Evolutionary conservation across 2,329 filamentous ascomycete species (phyloP).

Genomic region (Cercospora citrullina): DNA sequence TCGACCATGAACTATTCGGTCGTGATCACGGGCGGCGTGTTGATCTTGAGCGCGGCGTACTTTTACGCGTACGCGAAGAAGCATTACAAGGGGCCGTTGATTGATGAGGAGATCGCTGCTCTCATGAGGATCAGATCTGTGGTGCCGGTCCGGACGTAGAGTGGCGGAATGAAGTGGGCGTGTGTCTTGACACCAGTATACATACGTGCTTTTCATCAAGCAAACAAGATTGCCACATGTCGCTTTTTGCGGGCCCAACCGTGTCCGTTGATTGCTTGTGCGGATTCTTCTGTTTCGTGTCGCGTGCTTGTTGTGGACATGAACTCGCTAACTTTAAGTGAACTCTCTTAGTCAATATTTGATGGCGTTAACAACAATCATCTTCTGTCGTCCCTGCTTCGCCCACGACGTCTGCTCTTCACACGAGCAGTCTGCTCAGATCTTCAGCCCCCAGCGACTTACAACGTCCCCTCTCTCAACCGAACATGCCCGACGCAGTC

Average conservation of each 20-base stretch:
- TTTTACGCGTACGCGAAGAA: conserved; percentile 42
- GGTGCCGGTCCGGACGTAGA: not conserved
- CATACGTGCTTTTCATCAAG: not conserved
- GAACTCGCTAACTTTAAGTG: not conserved
- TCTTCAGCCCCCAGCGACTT: no score
- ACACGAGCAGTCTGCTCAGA: not conserved
- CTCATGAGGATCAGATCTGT: conserved; percentile 29
- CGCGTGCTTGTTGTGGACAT: not conserved
- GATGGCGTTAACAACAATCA: not conserved
- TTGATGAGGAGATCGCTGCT: conserved; percentile 39
- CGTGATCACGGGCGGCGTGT: conserved; percentile 43
- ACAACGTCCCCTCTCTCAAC: no score
- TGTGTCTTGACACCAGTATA: not conserved
- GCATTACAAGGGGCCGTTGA: conserved; percentile 42
- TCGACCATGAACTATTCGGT: conserved; percentile 48
- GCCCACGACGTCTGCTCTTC: not conserved
- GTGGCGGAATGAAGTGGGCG: not conserved
- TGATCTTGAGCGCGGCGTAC: conserved; percentile 41
- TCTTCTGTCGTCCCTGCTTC: not conserved
- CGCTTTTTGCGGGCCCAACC: no score
- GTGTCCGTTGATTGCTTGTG: no score
- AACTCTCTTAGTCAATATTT: not conserved
- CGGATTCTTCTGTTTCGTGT: not conserved
- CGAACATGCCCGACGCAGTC: no score
- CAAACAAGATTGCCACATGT: not conserved